These are phyloP conservation scores for Lactarius quietus DNA, from an alignment of 768 basidiomycete genomes.

Conservation along the genomic window DNA sequence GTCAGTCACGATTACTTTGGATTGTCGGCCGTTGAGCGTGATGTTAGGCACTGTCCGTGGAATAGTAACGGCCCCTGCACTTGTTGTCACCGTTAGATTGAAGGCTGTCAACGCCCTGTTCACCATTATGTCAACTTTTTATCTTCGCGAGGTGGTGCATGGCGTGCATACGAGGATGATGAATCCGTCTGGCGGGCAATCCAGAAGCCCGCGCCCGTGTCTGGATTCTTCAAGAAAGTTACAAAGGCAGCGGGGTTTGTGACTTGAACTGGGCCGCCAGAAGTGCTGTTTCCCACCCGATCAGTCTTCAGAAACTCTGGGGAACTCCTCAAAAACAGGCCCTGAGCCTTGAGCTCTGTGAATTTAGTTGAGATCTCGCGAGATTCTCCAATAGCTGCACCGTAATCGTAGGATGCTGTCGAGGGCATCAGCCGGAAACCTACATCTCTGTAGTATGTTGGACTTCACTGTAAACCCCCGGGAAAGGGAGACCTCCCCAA, in stretches of 20 bases:
- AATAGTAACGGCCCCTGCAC: conserved; percentile 48
- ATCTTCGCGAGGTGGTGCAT: not conserved
- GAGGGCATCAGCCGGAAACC: not conserved
- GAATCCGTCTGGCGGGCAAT: conserved; percentile 66
- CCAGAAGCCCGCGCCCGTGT: conserved; percentile 63
- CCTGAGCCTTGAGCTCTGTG: conserved; percentile 74
- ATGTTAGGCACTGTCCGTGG: conserved; percentile 53
- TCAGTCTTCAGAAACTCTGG: conserved; percentile 79
- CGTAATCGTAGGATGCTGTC: conserved; percentile 74
- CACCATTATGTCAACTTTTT: not conserved
- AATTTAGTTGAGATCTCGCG: conserved; percentile 65
- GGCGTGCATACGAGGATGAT: conserved; percentile 54
- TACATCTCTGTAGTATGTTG: not conserved
- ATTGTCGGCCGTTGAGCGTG: conserved; percentile 64
- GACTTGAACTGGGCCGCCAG: conserved; percentile 44
- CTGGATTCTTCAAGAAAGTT: conserved; percentile 65
- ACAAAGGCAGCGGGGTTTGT: conserved; percentile 51
- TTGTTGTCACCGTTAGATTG: conserved; percentile 56
- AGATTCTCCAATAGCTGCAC: conserved; percentile 64
- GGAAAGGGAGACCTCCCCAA: conserved; percentile 80
- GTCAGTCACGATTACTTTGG: conserved; percentile 68
- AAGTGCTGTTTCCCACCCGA: conserved; percentile 60
- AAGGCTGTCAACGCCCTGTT: conserved; percentile 49
- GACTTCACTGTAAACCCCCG: conserved; percentile 57
- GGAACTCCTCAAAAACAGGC: conserved; percentile 73